Evolutionary conservation across 164 flowering plant species (phyloP), one percentile per base, ranked within the genome.

Genomic region (Euptelea pleiosperma): DNA sequence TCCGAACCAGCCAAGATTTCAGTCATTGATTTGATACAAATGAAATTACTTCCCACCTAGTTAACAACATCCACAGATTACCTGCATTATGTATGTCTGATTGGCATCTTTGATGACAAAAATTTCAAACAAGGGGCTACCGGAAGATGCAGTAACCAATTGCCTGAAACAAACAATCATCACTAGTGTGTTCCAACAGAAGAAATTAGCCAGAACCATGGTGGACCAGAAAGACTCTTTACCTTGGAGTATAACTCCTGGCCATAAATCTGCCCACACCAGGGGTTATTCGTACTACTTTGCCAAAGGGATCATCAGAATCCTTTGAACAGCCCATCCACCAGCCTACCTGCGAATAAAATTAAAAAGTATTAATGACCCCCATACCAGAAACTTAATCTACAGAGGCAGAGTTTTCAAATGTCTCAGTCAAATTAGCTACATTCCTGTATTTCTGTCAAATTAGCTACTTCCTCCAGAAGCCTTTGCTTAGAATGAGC

Each of bases 201-300:
- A 40, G 50, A 49, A 30, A 42, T 19, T 37, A 51, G 37, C 39
- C 58, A 45, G 16, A 52, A 55, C 42, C n/a, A n/a, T n/a, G n/a
- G n/a, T n/a, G n/a, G n/a, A n/a, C n/a, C 36, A 26, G 33, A 58
- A 53, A 46, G 1, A 22, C 15, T 52, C 39, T n/a, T 52, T 69
- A 88, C 99, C 95, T 85, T 62, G 99, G 96, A 70, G 81, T 90
- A 68, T 84, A 93, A 77, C 80, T 79, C 74, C 78, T 78, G 44
- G 82, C 99, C 31, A 90, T 65, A 72, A 88, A 93, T 80, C 91
- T 82, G 50, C 99, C 99, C 9, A 84, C 75, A 29, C 87, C 84
- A 41, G 99, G 97, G 50, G 89, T 81, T 69, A 93, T 83, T 33
- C 73, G 83, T 26, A 93, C 73, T 12, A 93, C 44, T 74, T 77